Evolutionary conservation across 2,329 filamentous ascomycete genomes (phyloP).

Genomic region (Ophiostoma piceae): DNA sequence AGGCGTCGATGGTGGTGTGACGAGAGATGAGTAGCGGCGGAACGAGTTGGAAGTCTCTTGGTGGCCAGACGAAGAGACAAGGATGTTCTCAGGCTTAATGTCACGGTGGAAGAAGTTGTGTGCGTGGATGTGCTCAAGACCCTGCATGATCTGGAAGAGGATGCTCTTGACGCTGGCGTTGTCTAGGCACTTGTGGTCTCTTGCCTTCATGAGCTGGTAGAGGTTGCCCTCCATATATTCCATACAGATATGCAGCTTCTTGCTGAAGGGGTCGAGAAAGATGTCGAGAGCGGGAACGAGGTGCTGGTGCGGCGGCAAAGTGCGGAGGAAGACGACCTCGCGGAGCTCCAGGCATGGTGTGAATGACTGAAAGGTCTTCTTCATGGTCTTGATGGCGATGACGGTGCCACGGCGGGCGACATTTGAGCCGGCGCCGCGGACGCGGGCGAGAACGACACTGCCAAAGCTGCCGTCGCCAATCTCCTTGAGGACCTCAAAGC

Average conservation of each 20-base stretch:
- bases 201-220: slow-evolving; percentile 97
- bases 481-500: slow-evolving; percentile 95
- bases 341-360: slow-evolving; percentile 84
- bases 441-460: slow-evolving; percentile 85
- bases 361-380: slow-evolving; percentile 96
- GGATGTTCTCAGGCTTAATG: slow-evolving; percentile 98
- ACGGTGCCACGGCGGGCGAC: slow-evolving; percentile 86
- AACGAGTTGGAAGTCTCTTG: slow-evolving; percentile 80
- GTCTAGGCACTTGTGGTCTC: slow-evolving; percentile 91
- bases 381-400: slow-evolving; percentile 99
- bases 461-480: slow-evolving; percentile 99
- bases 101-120: slow-evolving; percentile 98
- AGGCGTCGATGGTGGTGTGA: slow-evolving; percentile 91
- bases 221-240: slow-evolving; percentile 99
- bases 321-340: slow-evolving; percentile 93
- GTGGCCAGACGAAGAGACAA: slow-evolving; percentile 84
- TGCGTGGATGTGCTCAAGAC: slow-evolving; percentile 93
- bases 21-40: slow-evolving; percentile 83
- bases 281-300: slow-evolving; percentile 97
- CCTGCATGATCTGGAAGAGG: slow-evolving; percentile 91
- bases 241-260: slow-evolving; percentile 97
- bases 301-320: slow-evolving; percentile 80
- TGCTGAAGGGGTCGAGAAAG: slow-evolving; percentile 91
- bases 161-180: slow-evolving; percentile 94
- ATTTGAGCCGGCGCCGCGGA: slow-evolving; percentile 81